These are phyloP conservation scores for Pouteria campechiana DNA, from an alignment of 179 eudicot species.

Conservation along the genomic window DNA sequence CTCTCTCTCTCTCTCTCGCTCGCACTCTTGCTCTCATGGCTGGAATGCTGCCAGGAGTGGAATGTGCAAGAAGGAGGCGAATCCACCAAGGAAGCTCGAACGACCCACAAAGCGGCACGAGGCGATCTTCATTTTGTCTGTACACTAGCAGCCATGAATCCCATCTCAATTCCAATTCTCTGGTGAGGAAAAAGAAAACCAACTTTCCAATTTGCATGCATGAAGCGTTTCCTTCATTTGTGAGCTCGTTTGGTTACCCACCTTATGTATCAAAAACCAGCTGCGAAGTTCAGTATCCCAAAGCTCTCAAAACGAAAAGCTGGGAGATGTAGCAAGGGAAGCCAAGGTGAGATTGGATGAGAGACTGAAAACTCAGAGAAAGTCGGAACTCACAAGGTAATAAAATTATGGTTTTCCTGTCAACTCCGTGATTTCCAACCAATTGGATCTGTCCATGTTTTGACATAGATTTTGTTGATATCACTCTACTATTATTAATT, in stretches of 20 bases:
- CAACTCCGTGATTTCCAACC: no score
- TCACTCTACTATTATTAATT: no score
- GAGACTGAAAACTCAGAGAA: slow-evolving; percentile 31
- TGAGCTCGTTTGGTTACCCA: no score
- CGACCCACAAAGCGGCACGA: slow-evolving; percentile 5
- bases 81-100: slow-evolving; percentile 9
- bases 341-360: slow-evolving; percentile 63
- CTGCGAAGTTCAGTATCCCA: slow-evolving; percentile 18
- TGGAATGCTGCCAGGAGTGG: slow-evolving; percentile 35
- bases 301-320: slow-evolving; percentile 30
- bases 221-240: no score
- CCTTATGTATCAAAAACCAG: slow-evolving; percentile 7
- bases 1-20: no score
- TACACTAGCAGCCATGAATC: slow-evolving; percentile 18
- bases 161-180: slow-evolving; percentile 3
- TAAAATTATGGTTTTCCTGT: neutral
- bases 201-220: no score
- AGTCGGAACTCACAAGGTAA: slow-evolving; percentile 27
- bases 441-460: no score
- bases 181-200: neutral
- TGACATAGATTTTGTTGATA: no score
- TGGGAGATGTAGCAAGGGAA: slow-evolving; percentile 49
- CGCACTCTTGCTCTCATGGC: slow-evolving; percentile 21
- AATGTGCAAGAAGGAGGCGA: slow-evolving; percentile 29
- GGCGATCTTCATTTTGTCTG: slow-evolving; percentile 24